These are phyloP conservation scores for Neobulgaria alba DNA, from an alignment of 2,329 filamentous ascomycete species.

Conservation along the genomic window DNA sequence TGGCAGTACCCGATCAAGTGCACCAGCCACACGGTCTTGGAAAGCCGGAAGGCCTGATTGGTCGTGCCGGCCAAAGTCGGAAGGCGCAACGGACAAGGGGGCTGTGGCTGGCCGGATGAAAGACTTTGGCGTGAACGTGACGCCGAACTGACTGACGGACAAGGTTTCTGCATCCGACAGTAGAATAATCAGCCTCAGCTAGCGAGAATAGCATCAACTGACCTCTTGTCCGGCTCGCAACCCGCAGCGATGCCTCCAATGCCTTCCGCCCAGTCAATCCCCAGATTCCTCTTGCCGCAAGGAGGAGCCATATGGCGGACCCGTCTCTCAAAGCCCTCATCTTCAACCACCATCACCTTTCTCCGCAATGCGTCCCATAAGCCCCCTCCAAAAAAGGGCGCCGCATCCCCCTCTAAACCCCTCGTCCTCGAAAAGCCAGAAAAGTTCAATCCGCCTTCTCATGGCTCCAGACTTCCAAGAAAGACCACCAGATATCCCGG, in stretches of 20 bases:
- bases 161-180: too few species aligned
- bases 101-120: neutral
- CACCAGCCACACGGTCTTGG: neutral
- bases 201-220: too few species aligned
- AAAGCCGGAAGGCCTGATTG: neutral
- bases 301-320: slow-evolving; percentile 46
- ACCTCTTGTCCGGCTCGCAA: too few species aligned
- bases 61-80: neutral
- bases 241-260: slow-evolving; percentile 27
- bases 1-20: too few species aligned
- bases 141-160: too few species aligned
- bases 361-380: slow-evolving; percentile 28
- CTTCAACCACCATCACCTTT: slow-evolving; percentile 14
- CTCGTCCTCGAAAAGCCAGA: slow-evolving; percentile 77
- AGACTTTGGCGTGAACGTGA: slow-evolving; percentile 8
- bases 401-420: slow-evolving; percentile 39
- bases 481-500: slow-evolving; percentile 58
- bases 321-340: slow-evolving; percentile 23
- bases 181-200: too few species aligned
- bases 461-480: slow-evolving; percentile 60
- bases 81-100: neutral
- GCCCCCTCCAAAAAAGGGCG: slow-evolving; percentile 6
- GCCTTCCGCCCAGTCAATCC: slow-evolving; percentile 43
- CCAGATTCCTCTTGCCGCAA: slow-evolving; percentile 60
- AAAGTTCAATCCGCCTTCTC: slow-evolving; percentile 87